A percentile compares a stretch with the other conserved stretches of the same genome.
These are phyloP conservation scores for Zygoascus flipseniorum DNA, from an alignment of 805 yeast species.

Conservation along the genomic window DNA sequence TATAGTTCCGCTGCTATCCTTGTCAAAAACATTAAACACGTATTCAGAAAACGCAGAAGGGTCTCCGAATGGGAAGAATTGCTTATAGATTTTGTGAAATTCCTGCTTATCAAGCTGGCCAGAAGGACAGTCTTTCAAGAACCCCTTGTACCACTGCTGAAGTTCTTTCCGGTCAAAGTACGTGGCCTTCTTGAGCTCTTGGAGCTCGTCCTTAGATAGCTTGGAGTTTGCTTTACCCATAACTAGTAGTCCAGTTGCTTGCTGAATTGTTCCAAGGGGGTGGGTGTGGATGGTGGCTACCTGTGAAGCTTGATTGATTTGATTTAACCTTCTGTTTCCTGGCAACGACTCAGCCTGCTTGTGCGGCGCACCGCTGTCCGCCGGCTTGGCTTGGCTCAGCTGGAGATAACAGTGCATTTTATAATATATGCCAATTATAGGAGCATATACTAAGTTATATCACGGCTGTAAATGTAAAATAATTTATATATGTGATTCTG, in stretches of 20 bases:
- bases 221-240: constrained; percentile 97
- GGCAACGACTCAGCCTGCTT: neutral
- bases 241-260: neutral
- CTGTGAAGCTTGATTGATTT: too few relatives aligned
- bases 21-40: constrained; percentile 83
- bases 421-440: too few relatives aligned
- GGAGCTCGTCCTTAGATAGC: constrained; percentile 80
- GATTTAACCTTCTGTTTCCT: neutral
- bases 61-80: constrained; percentile 97
- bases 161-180: constrained; percentile 88
- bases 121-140: constrained; percentile 83
- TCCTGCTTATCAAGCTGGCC: constrained; percentile 84
- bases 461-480: too few relatives aligned
- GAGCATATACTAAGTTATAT: too few relatives aligned
- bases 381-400: too few relatives aligned
- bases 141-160: constrained; percentile 98
- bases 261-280: neutral
- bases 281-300: too few relatives aligned
- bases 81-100: constrained; percentile 85
- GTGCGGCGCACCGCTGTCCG: neutral
- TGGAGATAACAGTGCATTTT: too few relatives aligned
- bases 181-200: constrained; percentile 74
- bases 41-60: constrained; percentile 85
- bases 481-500: too few relatives aligned
- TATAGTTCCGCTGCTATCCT: constrained; percentile 67